Base-by-base conservation (phyloP, 83 land plant genomes). In the Larix sibirica region DNA sequence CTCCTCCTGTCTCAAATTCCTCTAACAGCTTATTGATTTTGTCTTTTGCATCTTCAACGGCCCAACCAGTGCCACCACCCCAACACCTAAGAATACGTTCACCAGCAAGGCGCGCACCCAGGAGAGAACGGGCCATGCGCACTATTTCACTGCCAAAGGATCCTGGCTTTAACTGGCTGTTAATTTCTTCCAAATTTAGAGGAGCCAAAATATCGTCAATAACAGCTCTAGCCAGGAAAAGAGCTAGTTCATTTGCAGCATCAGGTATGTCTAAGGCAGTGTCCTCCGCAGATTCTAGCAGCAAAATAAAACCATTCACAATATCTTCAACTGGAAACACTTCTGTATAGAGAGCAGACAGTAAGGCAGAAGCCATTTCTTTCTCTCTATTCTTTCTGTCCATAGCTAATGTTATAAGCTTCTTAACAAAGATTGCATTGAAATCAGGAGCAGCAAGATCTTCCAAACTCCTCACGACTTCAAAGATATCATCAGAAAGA, bases 51-150 rank as follows among this genome's bases (percentile, higher is more conserved):
- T 97, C 99, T 74, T 97, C 99, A 24, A 97, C 94, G 1, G 96
- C 96, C 91, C 94, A 93, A 14, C 99, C 99, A 38, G 95, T 92
- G 73, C 99, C 98, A 74, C 99, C 99, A 79, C 99, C 99, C 99
- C 99, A 97, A 81, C 99, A 97, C 66, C 99, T 88, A n/a, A 97
- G 90, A 67, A 97, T 83, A 63, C 99, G 89, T 88, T 97, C 99
- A 10, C 98, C 99, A 31, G 99, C 98, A 85, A 96, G 98, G 8
- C 99, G 95, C 14, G 99, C 96, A 80, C 91, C 81, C 28, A 94
- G 79, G 4, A 97, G 90, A 28, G 95, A 83, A 33, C 85, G 86
- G 38, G 99, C 96, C 89, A 86, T 86, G 31, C 81, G 92, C 5
- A 97, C 99, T 31, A 97, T 95, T 81, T 94, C 98, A 83, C 56